Evolutionary conservation across 192 early-diverging fungal genomes (phyloP).

Genomic region (Linnemannia exigua): DNA sequence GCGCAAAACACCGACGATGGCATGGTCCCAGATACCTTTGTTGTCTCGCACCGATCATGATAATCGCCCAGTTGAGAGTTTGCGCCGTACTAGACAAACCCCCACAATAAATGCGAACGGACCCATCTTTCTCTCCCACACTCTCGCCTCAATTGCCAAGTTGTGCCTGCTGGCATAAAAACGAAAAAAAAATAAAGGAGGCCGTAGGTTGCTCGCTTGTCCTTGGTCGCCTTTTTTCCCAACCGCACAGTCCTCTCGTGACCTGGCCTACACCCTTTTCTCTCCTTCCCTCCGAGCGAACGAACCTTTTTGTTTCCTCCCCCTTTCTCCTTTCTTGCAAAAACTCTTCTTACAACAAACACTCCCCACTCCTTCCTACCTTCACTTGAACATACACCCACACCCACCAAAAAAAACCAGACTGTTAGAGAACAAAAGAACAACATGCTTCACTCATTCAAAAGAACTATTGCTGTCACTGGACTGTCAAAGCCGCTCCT

Average conservation of each 20-base stretch:
- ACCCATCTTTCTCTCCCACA: not conserved
- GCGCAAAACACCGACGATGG: constrained; percentile 40
- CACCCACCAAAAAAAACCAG: not conserved
- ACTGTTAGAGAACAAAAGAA: not conserved
- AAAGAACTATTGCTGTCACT: constrained; percentile 12
- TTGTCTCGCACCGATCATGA: constrained; percentile 50
- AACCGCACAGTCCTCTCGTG: constrained; percentile 9
- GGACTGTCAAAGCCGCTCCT: constrained; percentile 22
- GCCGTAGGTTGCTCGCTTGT: not conserved
- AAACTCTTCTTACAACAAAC: not conserved
- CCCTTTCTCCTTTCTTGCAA: not conserved
- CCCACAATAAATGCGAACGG: constrained; percentile 20
- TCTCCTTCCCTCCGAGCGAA: not conserved
- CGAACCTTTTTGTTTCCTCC: not conserved
- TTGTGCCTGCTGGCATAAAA: too few species aligned
- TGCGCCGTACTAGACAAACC: not conserved
- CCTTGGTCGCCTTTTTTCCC: not conserved
- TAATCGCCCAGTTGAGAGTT: not conserved
- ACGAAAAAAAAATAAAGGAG: not conserved
- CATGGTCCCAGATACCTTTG: constrained; percentile 55
- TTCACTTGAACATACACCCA: not conserved
- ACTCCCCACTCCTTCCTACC: not conserved
- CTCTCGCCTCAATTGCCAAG: not conserved
- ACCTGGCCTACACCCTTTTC: not conserved
- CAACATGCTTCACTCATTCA: constrained; percentile 25